Evolutionary conservation across 345 rosid genomes (phyloP), one percentile per base, ranked within the genome.

Genomic region (Raphanus raphanistrum): DNA sequence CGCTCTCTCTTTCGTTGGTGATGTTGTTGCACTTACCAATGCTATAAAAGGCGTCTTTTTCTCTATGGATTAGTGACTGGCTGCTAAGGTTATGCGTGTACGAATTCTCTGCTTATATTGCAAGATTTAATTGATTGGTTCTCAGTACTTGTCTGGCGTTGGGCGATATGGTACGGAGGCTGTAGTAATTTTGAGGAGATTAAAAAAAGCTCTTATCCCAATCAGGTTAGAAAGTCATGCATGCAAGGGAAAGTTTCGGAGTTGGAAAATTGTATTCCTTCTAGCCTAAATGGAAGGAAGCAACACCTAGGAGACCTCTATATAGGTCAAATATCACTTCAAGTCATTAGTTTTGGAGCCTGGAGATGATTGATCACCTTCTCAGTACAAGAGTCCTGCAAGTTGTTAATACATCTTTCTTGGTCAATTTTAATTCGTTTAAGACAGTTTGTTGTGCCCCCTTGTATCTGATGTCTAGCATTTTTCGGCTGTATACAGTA

Each of bases 241-340:
- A 80, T 91, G 97, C 86, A 72, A 90, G 92, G 97, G 94, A 92
- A 73, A 87, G 93, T 94, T 94, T 83, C 96, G 97, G 1, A 92
- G 88, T 33, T 94, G 98, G 97, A 90, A 86, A 81, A 94, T 84
- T 82, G 88, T 79, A 92, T 94, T 48, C 98, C 88, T 81, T 92
- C 97, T 55, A 89, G 92, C 82, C 81, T 94, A 83, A 94, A 90
- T 79, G 82, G 83, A 81, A 89, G 93, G 83, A 21, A 78, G 90
- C 63, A 75, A 75, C 96, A 92, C 78, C 77, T 92, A 50, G 86
- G 71, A 76, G 93, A 90, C 80, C 80, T 94, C 38, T 92, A 88
- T 71, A 75, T 84, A 61, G 97, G 93, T 69, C 84, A 67, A 73
- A 85, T 94, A 78, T 94, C 97, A 52, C 92, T 92, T 76, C 96